These are phyloP conservation scores for Nakaseomyces delphensis DNA, from an alignment of 1,139 yeast species.

Conservation along the genomic window DNA sequence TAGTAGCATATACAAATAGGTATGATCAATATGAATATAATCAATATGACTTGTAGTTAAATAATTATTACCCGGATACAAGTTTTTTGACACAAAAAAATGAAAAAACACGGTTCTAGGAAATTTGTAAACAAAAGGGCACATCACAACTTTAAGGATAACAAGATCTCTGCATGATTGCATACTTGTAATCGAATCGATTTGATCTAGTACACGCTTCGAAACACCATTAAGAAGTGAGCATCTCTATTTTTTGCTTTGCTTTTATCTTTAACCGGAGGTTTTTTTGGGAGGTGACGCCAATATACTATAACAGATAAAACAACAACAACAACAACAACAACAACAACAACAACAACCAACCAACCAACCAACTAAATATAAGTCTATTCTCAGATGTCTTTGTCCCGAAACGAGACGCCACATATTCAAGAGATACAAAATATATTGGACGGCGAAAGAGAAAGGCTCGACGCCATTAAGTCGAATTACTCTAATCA, in stretches of 20 bases:
- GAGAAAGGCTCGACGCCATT: slow-evolving; percentile 15
- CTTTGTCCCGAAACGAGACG: background rate
- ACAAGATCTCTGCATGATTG: background rate
- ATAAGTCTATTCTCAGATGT: background rate
- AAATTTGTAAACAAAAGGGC: background rate
- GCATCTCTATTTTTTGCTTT: too few relatives aligned
- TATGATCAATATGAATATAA: background rate
- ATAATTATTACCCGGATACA: background rate
- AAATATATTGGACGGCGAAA: slow-evolving; percentile 18
- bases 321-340: background rate
- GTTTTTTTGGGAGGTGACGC: too few relatives aligned
- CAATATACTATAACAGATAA: too few relatives aligned
- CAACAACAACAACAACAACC: background rate
- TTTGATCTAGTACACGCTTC: too few relatives aligned
- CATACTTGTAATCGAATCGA: too few relatives aligned
- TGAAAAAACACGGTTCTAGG: background rate
- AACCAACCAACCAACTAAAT: background rate
- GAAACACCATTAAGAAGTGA: too few relatives aligned
- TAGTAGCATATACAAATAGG: too few relatives aligned
- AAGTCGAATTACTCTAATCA: slow-evolving; percentile 26
- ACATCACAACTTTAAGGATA: background rate
- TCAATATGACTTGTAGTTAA: background rate
- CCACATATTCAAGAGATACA: slow-evolving; percentile 25
- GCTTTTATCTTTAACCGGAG: too few relatives aligned
- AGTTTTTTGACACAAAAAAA: slow-evolving; percentile 5